Percentiles rank a stretch among this genome's conserved stretches.
These are phyloP conservation scores for Helotiales sp. DNA, from an alignment of 2,329 filamentous ascomycete genomes.

Conservation along the genomic window DNA sequence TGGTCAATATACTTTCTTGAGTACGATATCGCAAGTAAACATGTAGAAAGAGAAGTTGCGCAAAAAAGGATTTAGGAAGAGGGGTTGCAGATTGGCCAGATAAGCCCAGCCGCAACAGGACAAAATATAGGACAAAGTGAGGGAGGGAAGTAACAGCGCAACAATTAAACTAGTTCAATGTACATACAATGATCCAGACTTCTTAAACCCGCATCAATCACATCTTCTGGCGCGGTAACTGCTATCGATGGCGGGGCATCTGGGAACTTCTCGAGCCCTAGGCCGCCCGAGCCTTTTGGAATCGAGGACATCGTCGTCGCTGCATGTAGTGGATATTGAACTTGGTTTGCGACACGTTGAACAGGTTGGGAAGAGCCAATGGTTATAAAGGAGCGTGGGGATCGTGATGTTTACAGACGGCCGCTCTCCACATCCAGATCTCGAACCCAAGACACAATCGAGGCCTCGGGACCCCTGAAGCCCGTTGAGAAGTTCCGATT, in stretches of 20 bases:
- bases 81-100: background rate
- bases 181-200: slow-evolving; percentile 76
- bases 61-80: background rate
- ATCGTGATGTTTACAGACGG: background rate
- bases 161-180: background rate
- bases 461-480: background rate
- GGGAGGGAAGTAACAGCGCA: background rate
- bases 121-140: background rate
- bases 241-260: slow-evolving; percentile 41
- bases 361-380: slow-evolving; percentile 14
- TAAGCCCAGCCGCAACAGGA: background rate
- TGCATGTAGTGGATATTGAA: slow-evolving; percentile 36
- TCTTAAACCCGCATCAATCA: slow-evolving; percentile 75
- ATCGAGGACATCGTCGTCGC: slow-evolving; percentile 43
- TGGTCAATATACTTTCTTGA: background rate
- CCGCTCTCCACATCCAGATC: background rate
- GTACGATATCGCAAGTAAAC: background rate
- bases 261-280: slow-evolving; percentile 41
- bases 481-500: background rate
- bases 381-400: slow-evolving; percentile 31
- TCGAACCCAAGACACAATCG: background rate
- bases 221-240: slow-evolving; percentile 39
- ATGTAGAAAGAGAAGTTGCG: background rate
- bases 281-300: slow-evolving; percentile 41
- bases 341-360: background rate